Evolutionary conservation across 306 rosid genomes (phyloP).

Genomic region (Coriaria nepalensis): DNA sequence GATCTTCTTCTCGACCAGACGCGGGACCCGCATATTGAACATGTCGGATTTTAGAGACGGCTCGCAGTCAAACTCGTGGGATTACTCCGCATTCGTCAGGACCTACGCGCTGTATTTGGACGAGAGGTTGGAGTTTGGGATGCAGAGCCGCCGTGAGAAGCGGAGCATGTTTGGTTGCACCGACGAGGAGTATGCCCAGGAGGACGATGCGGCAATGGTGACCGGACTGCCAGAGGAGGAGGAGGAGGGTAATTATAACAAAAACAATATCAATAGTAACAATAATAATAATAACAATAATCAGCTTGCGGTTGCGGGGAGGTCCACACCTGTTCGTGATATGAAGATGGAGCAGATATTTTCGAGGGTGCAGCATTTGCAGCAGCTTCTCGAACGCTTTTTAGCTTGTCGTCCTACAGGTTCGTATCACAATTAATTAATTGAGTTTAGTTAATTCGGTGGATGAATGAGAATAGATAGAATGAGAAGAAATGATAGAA

Average conservation of each 20-base stretch:
- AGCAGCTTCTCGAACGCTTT: slow-evolving; percentile 70
- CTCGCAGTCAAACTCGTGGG: slow-evolving; percentile 46
- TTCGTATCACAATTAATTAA: slow-evolving; percentile 6
- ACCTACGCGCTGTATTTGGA: slow-evolving; percentile 70
- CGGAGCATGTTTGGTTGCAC: slow-evolving; percentile 37
- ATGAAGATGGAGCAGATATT: slow-evolving; percentile 48
- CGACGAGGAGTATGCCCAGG: slow-evolving; percentile 29
- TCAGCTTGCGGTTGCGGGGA: slow-evolving; percentile 9
- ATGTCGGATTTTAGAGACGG: slow-evolving; percentile 72
- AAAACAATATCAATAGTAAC: background rate
- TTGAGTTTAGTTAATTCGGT: background rate
- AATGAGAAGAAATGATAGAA: too few species aligned
- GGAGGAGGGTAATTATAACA: background rate
- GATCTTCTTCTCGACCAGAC: slow-evolving; percentile 76
- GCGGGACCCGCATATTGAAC: slow-evolving; percentile 79
- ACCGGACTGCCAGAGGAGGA: background rate
- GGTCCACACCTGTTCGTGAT: slow-evolving; percentile 52
- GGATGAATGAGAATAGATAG: background rate
- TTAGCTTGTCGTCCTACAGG: slow-evolving; percentile 97
- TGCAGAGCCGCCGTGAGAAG: slow-evolving; percentile 75
- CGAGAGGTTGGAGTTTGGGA: slow-evolving; percentile 71
- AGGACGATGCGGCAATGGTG: background rate
- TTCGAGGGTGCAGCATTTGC: slow-evolving; percentile 68
- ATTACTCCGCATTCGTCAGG: slow-evolving; percentile 66
- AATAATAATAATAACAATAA: background rate